Base-by-base conservation (phyloP, 345 rosid species). In the Iberis pinnata region DNA sequence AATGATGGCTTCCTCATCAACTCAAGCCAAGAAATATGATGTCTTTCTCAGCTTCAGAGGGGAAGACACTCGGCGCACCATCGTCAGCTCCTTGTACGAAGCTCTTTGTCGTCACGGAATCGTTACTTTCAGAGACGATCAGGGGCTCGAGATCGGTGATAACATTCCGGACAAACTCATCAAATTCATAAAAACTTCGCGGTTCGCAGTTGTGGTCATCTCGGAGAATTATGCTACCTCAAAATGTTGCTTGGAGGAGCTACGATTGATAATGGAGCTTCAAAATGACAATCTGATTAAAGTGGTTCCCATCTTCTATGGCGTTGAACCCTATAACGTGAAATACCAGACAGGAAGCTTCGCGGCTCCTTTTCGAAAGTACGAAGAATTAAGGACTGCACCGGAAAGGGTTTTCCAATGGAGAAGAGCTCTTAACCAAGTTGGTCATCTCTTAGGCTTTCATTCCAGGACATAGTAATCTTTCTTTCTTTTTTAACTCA, bases 1-100 rank as follows among this genome's bases (percentile, higher is more conserved):
- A n/a, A n/a, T 32, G 64, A 57, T 22, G 70, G 49, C 13, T 65
- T 65, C 19, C 35, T 65, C 25, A 65, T 63, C n/a, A n/a, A n/a
- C n/a, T n/a, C n/a, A n/a, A n/a, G n/a, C n/a, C n/a, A n/a, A n/a
- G n/a, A n/a, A n/a, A n/a, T n/a, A n/a, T n/a, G n/a, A n/a, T n/a
- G n/a, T n/a, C n/a, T n/a, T n/a, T n/a, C n/a, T n/a, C n/a, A n/a
- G n/a, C n/a, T n/a, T n/a, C n/a, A n/a, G n/a, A n/a, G n/a, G 70
- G 11, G 12, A n/a, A 9, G 70, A 65, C 35, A 58, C 53, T 0
- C 64, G 58, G 7, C 8, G 15, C 5, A 42, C 2, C 16, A 29
- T 43, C 31, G 49, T 58, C 8, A 65, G 59, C 46, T 18, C 16
- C 18, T 9, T 65, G 43, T 8, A 49, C 24, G 7, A 22, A 12